Evolutionary conservation across 2,329 filamentous ascomycete genomes (phyloP), one percentile per base, ranked within the genome.

Genomic region (Pseudophaeomoniella oleicola): DNA sequence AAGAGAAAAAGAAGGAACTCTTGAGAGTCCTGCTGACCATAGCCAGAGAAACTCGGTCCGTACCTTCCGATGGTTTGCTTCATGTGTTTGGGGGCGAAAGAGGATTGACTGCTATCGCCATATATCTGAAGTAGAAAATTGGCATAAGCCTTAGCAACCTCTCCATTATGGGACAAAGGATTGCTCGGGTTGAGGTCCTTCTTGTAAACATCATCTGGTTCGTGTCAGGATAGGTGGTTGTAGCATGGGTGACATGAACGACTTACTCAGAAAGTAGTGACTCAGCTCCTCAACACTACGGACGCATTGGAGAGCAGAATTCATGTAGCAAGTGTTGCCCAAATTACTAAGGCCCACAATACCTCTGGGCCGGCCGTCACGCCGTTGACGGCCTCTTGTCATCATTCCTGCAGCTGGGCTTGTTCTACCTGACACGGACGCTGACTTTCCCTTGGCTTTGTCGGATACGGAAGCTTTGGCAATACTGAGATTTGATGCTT

Each of bases 261-360:
- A 59, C 65, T 58, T 54, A 50, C 57, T 68, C 35, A 94, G 59
- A 57, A 98, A 96, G 57, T 94, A 98, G 50, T 86, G 78, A 4
- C 85, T 88, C 44, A 98, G 63, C 57, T 98, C 90, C 52, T 94
- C 84, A 0, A 94, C 86, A 48, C 84, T 92, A 35, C 88, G 78
- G 36, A 98, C 75, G 55, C 90, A 98, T 55, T 98, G 90, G 37
- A 96, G 66, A 6, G 90, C 90, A 15, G 88, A 94, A 58, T 96
- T 96, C 87, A 96, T 94, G 62, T 98, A 98, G 60, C 90, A 98
- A 0, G 90, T 96, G 51, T 98, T 98, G 34, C 90, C 90, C 11
- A 98, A 64, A 51, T 98, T 98, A 44, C 74, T 76, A 36, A 98
- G 64, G 19, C 90, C 90, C 30, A 87, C 81, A 30, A 78, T 80